Conservation (phyloP, 192 early-diverging fungal genomes). For the Mortierella alpina region DNA sequence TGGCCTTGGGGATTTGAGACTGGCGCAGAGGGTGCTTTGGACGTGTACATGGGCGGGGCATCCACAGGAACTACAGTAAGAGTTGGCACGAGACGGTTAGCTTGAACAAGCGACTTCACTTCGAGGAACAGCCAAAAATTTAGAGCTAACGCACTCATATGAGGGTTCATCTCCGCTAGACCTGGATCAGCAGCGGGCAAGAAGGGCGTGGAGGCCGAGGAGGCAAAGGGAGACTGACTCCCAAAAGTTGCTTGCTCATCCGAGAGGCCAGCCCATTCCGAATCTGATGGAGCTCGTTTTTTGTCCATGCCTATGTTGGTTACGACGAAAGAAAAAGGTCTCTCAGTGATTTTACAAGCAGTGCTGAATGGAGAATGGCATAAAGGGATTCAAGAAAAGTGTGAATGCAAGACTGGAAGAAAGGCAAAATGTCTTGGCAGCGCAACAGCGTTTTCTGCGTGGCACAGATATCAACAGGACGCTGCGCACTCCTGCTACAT, state of each 20-base stretch:
- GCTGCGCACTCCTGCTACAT: too few species aligned
- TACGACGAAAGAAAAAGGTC: too few species aligned
- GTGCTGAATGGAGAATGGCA: conserved; percentile 1
- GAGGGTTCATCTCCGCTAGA: background rate
- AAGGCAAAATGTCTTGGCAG: too few species aligned
- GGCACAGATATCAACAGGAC: too few species aligned
- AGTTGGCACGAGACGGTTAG: background rate
- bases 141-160: background rate
- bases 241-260: conserved; percentile 36
- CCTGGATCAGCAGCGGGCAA: background rate
- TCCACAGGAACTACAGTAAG: conserved; percentile 8
- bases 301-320: background rate
- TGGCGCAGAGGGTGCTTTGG: background rate
- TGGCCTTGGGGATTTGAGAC: background rate
- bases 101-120: background rate
- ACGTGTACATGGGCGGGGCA: conserved; percentile 19
- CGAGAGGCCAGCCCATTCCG: conserved; percentile 5
- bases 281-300: background rate
- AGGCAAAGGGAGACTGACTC: conserved; percentile 24
- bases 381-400: background rate
- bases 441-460: too few species aligned
- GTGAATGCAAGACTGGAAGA: background rate
- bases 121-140: too few species aligned
- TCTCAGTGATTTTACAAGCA: background rate
- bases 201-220: background rate